A percentile compares a stretch with the other conserved stretches of the same genome.
Conservation (phyloP, 2,329 filamentous ascomycete genomes). For the Paraconiothyrium brasiliense region DNA sequence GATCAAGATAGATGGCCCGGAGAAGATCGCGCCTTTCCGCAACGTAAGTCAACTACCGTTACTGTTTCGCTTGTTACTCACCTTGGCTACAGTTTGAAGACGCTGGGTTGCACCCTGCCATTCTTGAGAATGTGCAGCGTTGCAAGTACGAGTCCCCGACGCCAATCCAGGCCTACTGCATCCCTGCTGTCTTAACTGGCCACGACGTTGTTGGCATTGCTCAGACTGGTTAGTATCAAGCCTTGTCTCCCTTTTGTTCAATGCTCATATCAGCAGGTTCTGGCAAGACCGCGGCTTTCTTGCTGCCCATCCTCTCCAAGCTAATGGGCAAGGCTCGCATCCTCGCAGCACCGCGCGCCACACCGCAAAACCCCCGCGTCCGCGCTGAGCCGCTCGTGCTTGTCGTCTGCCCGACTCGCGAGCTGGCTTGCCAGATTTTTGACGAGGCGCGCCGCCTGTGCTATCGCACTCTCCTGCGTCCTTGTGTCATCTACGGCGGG, state of each 20-base stretch:
- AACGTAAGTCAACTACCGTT: slow-evolving; percentile 53
- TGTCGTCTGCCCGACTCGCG: slow-evolving; percentile 85
- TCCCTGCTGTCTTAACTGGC: slow-evolving; percentile 80
- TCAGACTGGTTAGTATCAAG: slow-evolving; percentile 79
- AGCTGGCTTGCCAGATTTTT: slow-evolving; percentile 93
- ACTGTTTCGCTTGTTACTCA: not conserved
- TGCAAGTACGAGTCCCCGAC: slow-evolving; percentile 78
- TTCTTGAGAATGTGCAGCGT: slow-evolving; percentile 79
- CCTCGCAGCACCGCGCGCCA: slow-evolving; percentile 79
- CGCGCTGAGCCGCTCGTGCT: slow-evolving; percentile 88
- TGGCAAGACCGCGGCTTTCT: slow-evolving; percentile 92
- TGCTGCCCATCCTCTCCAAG: slow-evolving; percentile 87
- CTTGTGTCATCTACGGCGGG: slow-evolving; percentile 89
- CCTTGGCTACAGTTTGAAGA: slow-evolving; percentile 69
- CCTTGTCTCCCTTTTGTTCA: not conserved
- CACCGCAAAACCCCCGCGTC: slow-evolving; percentile 66
- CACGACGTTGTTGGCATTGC: slow-evolving; percentile 88
- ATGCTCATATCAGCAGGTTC: slow-evolving; percentile 70
- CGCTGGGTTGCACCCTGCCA: slow-evolving; percentile 84
- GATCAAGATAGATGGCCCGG: slow-evolving; percentile 60
- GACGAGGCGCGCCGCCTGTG: slow-evolving; percentile 92
- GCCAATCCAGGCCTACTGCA: slow-evolving; percentile 84
- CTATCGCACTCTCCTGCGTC: slow-evolving; percentile 93
- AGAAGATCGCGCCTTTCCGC: slow-evolving; percentile 58
- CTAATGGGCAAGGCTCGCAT: slow-evolving; percentile 97